Base-by-base conservation (phyloP, 257 asterid genomes). In the Penstemon eatonii region DNA sequence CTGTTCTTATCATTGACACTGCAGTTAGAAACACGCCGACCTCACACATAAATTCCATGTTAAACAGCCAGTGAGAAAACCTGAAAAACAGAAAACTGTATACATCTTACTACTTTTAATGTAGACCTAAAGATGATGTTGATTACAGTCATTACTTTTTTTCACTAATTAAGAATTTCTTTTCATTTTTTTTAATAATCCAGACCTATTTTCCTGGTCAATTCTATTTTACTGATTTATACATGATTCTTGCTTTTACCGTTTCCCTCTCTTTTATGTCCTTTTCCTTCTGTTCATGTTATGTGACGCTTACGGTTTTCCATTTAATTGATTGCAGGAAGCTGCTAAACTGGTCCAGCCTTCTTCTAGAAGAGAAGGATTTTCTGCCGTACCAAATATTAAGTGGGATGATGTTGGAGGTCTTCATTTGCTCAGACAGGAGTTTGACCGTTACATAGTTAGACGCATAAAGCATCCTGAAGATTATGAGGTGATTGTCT, bases 401-500 rank as follows among this genome's bases (percentile, higher is more conserved):
- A 92, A 83, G 65, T 92, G 98, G 98, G 94, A 86, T 72, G 93
- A 88, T 71, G 96, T 92, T 44, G 98, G 98, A 65, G 98, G 98
- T 51, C 93, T 92, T 63, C 80, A 77, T 67, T 68, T 51, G 19
- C 71, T 92, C n/a, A 81, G 93, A 64, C 56, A 74, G 60, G 91
- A 88, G 81, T 88, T 90, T 76, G 82, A 81, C 65, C 85, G 87
- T 19, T 78, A 78, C 63, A 81, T 92, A 65, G 79, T 90, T 58
- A 78, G 84, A 54, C 89, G 80, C 50, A 85, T 92, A 54, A 84
- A 85, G 90, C 75, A 68, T 71, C 96, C 97, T n/a, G 86, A 87
- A 73, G 81, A 67, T 68, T 88, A 86, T 63, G 81, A 79, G 92
- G 98, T 89, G 44, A 57, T 66, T 47, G 46, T 56, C 63, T 63